Evolutionary conservation across 2,329 filamentous ascomycete species (phyloP).

Genomic region (Fusarium palustre): DNA sequence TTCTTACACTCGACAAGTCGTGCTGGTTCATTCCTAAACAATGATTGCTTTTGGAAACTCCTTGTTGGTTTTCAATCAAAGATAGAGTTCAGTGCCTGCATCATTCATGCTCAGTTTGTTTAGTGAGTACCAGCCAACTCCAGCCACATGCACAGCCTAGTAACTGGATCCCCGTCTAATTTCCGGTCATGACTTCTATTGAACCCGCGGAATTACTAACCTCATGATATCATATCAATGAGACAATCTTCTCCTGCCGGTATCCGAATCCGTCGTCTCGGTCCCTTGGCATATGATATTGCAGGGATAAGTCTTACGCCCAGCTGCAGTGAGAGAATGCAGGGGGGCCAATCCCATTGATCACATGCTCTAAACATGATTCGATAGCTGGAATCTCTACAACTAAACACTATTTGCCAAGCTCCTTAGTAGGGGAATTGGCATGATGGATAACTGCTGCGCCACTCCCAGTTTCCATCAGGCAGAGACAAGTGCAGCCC

Average conservation of each 20-base stretch:
- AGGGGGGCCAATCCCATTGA: neutral
- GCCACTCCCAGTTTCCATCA: conserved; percentile 9
- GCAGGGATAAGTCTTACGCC: conserved; percentile 23
- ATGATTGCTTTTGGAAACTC: neutral
- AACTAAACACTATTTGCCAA: conserved; percentile 17
- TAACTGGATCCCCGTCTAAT: conserved; percentile 2
- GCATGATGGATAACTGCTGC: conserved; percentile 25
- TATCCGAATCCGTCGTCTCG: conserved; percentile 29
- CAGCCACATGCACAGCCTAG: conserved; percentile 26
- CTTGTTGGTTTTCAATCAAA: neutral
- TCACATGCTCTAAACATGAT: conserved; percentile 7
- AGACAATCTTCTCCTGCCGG: conserved; percentile 15
- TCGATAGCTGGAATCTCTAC: conserved; percentile 10
- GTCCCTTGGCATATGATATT: conserved; percentile 4
- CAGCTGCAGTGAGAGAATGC: conserved; percentile 7
- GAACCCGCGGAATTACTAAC: conserved; percentile 1
- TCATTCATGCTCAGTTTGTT: neutral
- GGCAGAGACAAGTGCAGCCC: conserved; percentile 21
- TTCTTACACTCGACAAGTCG: neutral
- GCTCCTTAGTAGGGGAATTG: conserved; percentile 7
- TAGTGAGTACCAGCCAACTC: neutral
- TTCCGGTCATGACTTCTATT: neutral
- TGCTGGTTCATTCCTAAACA: neutral
- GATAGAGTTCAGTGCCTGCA: neutral
- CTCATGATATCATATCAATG: conserved; percentile 11